Evolutionary conservation across 768 basidiomycete species (phyloP).

Genomic region (Podaxis sp.): DNA sequence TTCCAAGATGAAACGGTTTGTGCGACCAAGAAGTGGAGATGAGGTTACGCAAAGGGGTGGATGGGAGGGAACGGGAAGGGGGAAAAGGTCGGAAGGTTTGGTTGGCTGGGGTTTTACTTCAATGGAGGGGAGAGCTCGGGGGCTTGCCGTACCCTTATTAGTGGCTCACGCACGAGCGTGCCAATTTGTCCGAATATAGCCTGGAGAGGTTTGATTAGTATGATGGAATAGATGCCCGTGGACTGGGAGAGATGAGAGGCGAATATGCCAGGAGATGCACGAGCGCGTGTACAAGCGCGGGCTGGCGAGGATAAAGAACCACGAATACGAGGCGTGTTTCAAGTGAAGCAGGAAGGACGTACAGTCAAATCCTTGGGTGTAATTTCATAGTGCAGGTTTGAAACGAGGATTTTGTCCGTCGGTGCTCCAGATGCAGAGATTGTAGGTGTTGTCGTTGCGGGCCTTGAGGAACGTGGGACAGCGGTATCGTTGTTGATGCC

Average conservation of each 20-base stretch:
- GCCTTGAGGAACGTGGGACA: conserved; percentile 17
- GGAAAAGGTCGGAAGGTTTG: conserved; percentile 31
- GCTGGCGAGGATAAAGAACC: not conserved
- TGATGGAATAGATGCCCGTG: not conserved
- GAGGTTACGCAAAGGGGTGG: not conserved
- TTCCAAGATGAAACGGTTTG: conserved; percentile 24
- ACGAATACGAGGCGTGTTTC: not conserved
- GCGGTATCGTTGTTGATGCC: conserved; percentile 40
- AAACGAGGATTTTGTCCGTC: conserved; percentile 45
- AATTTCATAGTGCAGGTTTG: conserved; percentile 90
- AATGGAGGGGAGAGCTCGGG: conserved; percentile 52
- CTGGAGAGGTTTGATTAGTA: conserved; percentile 31
- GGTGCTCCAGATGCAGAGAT: conserved; percentile 21
- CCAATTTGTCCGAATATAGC: conserved; percentile 90
- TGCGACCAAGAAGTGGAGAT: not conserved
- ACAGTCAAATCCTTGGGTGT: conserved; percentile 86
- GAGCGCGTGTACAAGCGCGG: not conserved
- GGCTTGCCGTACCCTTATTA: conserved; percentile 90
- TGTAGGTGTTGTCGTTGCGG: conserved; percentile 14
- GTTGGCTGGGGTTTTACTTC: conserved; percentile 41
- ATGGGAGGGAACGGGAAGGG: conserved; percentile 18
- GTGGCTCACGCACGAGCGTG: conserved; percentile 88
- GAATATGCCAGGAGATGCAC: not conserved
- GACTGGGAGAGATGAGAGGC: not conserved
- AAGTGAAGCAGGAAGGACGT: conserved; percentile 23